These are phyloP conservation scores for Lachancea meyersii DNA, from an alignment of 805 yeast genomes.

Conservation along the genomic window DNA sequence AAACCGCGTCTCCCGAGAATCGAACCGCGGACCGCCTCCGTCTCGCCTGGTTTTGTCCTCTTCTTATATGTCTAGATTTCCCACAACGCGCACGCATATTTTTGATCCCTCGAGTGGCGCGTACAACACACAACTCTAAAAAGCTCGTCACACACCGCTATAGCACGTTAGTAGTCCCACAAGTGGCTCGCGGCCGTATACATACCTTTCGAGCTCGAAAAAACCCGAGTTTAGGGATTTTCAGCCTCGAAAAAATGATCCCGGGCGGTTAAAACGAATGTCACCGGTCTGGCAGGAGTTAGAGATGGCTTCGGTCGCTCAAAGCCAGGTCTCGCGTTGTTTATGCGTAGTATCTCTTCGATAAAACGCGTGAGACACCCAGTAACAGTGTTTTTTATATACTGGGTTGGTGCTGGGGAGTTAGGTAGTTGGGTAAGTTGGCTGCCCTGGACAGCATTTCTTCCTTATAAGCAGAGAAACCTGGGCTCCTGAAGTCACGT, in stretches of 20 bases:
- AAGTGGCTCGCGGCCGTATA: neutral
- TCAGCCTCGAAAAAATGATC: neutral
- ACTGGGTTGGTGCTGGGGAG: no score
- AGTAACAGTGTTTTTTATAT: no score
- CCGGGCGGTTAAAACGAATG: neutral
- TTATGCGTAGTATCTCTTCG: no score
- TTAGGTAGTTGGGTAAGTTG: no score
- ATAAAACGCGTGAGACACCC: no score
- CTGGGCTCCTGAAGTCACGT: no score
- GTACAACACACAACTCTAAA: neutral
- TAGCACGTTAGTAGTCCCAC: slow-evolving; percentile 3
- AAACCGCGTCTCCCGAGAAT: neutral
- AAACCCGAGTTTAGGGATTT: neutral
- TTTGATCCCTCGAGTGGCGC: neutral
- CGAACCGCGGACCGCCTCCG: neutral
- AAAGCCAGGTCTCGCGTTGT: no score
- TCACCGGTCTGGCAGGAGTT: neutral
- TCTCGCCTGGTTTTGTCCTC: neutral
- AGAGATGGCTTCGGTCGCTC: no score
- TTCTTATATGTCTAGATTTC: neutral
- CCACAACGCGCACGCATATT: neutral
- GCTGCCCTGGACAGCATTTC: no score
- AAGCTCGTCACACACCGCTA: neutral
- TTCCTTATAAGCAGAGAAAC: no score
- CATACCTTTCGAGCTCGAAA: neutral